These are phyloP conservation scores for Castanea mollissima DNA, from an alignment of 306 rosid genomes.

Conservation along the genomic window DNA sequence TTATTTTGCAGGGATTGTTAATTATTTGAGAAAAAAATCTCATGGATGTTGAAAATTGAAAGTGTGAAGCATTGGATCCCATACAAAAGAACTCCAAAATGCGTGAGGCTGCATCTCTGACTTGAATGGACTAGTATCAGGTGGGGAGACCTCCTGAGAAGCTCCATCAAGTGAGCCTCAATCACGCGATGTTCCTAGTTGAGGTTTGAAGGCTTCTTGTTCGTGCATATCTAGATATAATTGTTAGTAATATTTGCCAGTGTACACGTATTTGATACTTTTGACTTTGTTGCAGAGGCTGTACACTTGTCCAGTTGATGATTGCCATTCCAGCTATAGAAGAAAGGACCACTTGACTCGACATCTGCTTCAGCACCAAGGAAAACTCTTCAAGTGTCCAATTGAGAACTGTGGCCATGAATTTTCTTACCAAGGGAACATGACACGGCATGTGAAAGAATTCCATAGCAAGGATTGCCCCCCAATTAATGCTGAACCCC, in stretches of 20 bases:
- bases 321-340: conserved; percentile 71
- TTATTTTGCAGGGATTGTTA: conserved; percentile 63
- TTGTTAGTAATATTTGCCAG: background rate
- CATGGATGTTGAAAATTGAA: conserved; percentile 16
- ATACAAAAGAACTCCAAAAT: conserved; percentile 85
- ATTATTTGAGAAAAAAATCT: conserved; percentile 32
- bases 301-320: conserved; percentile 50
- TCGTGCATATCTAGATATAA: background rate
- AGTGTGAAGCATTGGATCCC: conserved; percentile 99
- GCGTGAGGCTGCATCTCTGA: conserved; percentile 56
- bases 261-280: background rate
- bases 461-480: conserved; percentile 39
- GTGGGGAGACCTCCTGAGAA: conserved; percentile 99
- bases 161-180: conserved; percentile 90
- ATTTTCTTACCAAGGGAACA: conserved; percentile 48
- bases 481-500: conserved; percentile 14
- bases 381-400: conserved; percentile 63
- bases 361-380: conserved; percentile 69
- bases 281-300: conserved; percentile 60
- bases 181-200: conserved; percentile 47
- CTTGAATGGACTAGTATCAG: conserved; percentile 94
- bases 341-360: conserved; percentile 92
- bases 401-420: conserved; percentile 52
- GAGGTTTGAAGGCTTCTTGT: conserved; percentile 57
- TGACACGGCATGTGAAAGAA: conserved; percentile 61